A percentile compares a stretch with the other conserved stretches of the same genome.
phyloP scores from a whole-genome alignment of 495 filamentous ascomycete species.

The Trichoderma parareesei region DNA sequence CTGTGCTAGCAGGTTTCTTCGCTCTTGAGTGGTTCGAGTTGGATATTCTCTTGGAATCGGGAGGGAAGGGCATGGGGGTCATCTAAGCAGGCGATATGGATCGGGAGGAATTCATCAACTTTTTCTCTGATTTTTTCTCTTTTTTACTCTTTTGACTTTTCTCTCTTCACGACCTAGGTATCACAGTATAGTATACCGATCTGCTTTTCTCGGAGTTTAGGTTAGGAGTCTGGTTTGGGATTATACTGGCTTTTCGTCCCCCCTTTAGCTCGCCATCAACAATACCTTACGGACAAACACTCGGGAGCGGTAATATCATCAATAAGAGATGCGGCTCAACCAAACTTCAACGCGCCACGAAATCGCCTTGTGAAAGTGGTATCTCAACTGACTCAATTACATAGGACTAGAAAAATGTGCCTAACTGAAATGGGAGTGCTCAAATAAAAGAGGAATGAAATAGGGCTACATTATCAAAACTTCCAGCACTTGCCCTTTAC shows the following conservation, averaged over 20 bases:
- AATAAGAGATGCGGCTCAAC: too few species aligned
- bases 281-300: not conserved
- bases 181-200: not conserved
- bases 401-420: slow-evolving; percentile 11
- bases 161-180: not conserved
- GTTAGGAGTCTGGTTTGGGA: not conserved
- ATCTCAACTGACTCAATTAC: slow-evolving; percentile 10
- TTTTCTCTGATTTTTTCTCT: not conserved
- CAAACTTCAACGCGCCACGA: not conserved
- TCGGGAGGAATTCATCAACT: not conserved
- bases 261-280: too few species aligned
- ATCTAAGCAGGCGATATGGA: too few species aligned
- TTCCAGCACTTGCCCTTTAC: not conserved
- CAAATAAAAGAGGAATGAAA: slow-evolving; percentile 10
- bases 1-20: too few species aligned
- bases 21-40: too few species aligned
- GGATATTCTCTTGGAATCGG: too few species aligned
- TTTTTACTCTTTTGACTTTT: not conserved
- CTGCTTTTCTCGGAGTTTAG: not conserved
- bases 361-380: not conserved
- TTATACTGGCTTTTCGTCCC: not conserved
- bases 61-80: too few species aligned
- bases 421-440: slow-evolving; percentile 10
- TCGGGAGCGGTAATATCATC: not conserved
- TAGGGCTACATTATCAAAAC: slow-evolving; percentile 10